Base-by-base conservation (phyloP, 163 green algal genomes). In the Volvox carteri region DNA sequence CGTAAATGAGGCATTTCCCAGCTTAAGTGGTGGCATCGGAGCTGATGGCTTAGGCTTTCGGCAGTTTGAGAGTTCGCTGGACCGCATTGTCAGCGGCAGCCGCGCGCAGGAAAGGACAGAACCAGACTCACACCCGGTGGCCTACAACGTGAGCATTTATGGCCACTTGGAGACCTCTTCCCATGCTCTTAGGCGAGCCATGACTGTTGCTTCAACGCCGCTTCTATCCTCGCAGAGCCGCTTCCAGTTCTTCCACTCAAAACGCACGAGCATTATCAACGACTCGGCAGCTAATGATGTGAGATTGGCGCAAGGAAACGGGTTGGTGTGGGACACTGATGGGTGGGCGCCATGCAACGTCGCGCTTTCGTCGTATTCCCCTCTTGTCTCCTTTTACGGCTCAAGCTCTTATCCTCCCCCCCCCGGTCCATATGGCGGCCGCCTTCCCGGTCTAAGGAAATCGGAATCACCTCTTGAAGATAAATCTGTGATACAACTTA, bases 231-330 rank as follows among this genome's bases (percentile, higher is more conserved):
- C 41, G 48, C 81, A 87, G 81, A 72, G 46, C 65, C 81, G 81
- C 9, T 87, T 87, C 46, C 81, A 87, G 48, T 87, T 87, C 67
- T 87, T 87, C 81, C 75, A 87, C 62, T 72, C n/a, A 62, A 79
- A 80, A 25, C 81, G 81, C 21, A 72, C 30, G 9, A 80, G 50
- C 67, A 72, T 46, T 0, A 56, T 80, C 0, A 56, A 35, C 2
- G 81, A 87, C 12, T 33, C 81, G 4, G 2, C 21, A 7, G 19
- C n/a, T 1, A 80, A 33, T 23, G 81, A 87, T 42, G 81, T 87
- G 48, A 80, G 54, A 2, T 28, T 4, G 54, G 3, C 4, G n/a
- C n/a, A n/a, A n/a, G n/a, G n/a, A n/a, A n/a, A n/a, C n/a, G n/a
- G n/a, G n/a, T n/a, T n/a, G n/a, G n/a, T n/a, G n/a, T n/a, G n/a